Conservation (phyloP, 2,329 filamentous ascomycete genomes). For the Sclerotinia nivalis region DNA sequence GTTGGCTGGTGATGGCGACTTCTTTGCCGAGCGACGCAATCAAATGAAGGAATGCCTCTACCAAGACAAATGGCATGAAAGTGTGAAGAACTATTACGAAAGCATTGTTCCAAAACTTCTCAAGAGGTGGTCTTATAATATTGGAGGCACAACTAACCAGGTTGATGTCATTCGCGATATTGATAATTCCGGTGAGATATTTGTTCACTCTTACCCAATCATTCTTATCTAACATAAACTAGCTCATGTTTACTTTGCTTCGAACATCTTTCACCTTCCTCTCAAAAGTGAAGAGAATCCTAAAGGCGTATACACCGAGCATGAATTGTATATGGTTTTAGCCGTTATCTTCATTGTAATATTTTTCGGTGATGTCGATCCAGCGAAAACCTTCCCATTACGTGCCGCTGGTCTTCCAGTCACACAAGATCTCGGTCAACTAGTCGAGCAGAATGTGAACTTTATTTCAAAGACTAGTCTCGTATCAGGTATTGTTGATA, state of each 20-base stretch:
- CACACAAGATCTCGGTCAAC: constrained; percentile 56
- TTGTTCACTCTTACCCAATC: constrained; percentile 37
- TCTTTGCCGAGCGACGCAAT: constrained; percentile 53
- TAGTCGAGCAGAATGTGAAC: constrained; percentile 66
- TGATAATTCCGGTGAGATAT: constrained; percentile 49
- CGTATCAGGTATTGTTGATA: constrained; percentile 24
- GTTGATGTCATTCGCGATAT: constrained; percentile 63
- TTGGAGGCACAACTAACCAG: constrained; percentile 43
- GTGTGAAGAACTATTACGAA: constrained; percentile 67
- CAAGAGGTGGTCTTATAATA: constrained; percentile 49
- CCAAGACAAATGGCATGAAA: constrained; percentile 58
- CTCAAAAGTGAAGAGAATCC: constrained; percentile 53
- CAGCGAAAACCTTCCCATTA: constrained; percentile 61
- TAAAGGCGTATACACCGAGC: constrained; percentile 53
- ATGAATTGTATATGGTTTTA: constrained; percentile 43
- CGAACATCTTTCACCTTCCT: constrained; percentile 54
- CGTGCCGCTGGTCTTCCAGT: constrained; percentile 64
- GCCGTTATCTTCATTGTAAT: constrained; percentile 59
- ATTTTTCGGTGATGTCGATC: constrained; percentile 65
- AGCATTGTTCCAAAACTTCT: constrained; percentile 48
- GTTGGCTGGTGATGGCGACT: constrained; percentile 52
- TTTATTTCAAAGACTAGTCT: constrained; percentile 34
- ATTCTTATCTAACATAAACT: constrained; percentile 51
- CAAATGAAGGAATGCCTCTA: constrained; percentile 59
- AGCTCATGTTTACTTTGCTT: constrained; percentile 47